Base-by-base conservation (phyloP, 495 filamentous ascomycete species). In the Copromyces sp. region DNA sequence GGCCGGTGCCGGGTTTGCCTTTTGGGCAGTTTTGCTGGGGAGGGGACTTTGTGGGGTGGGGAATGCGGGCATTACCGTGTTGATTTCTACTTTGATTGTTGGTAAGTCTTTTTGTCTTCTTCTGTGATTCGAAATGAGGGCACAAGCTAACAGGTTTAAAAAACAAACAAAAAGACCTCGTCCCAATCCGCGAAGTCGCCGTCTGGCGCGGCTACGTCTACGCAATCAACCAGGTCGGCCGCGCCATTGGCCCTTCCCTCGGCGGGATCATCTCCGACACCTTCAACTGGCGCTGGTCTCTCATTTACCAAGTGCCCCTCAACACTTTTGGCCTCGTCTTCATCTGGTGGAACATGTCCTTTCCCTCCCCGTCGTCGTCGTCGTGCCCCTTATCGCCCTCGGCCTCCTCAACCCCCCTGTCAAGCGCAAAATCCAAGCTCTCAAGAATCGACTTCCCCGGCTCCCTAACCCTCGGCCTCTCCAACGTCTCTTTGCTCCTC, bases 201-300 rank as follows among this genome's bases (percentile, higher is more conserved):
- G 74, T 75, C 9, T 75, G 74, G 74, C 71, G 74, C 44, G 69
- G 74, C 8, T 75, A 75, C 29, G 74, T 69, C 8, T 75, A 75
- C 42, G 61, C 74, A 3, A 39, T 75, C 41, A 75, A 75, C 42
- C 74, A 75, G 32, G 35, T 73, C n/a, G 74, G 74, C 3, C 53
- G 74, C 14, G 74, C 74, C 2, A 29, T 73, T 16, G 74, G 74
- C 3, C 74, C 74, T n/a, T 73, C 72, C 0, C 42, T 75, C 4
- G 74, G 74, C 24, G 74, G 72, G 2, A 45, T 75, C 45, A 73
- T 75, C 4, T 37, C 72, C 7, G 74, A 73, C 32, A 24, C 29
- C 1, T 47, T 45, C n/a, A 69, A 71, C 39, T 75, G 74, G 74
- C 69, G 74, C 61, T 75, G 72, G 74, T 73, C 74, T 3, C 69